A percentile compares a stretch with the other conserved stretches of the same genome.
These are phyloP conservation scores for Pichia paraexigua DNA, from an alignment of 805 yeast genomes.

Conservation along the genomic window DNA sequence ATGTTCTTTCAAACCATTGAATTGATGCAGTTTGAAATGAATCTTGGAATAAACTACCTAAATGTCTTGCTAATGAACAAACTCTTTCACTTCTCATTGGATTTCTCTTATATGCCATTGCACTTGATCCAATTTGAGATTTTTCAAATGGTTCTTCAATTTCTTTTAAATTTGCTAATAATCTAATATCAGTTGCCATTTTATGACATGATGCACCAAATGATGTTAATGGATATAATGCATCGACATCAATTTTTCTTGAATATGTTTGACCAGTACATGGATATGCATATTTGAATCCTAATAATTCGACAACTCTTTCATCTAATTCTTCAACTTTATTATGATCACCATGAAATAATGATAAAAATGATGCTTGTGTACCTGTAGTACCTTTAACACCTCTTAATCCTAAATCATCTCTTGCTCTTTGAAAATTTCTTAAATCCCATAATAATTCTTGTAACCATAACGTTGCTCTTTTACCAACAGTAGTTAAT, in stretches of 20 bases:
- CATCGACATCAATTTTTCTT: conserved; percentile 95
- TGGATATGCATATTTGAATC: conserved; percentile 93
- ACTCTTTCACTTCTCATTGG: conserved; percentile 99
- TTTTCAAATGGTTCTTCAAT: conserved; percentile 97
- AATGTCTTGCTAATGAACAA: conserved; percentile 94
- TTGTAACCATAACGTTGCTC: conserved; percentile 97
- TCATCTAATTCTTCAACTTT: conserved; percentile 90
- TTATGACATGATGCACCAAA: conserved; percentile 96
- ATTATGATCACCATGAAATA: conserved; percentile 95
- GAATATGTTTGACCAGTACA: conserved; percentile 99
- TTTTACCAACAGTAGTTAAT: conserved; percentile 95
- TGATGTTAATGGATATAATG: conserved; percentile 84
- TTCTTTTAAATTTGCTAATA: conserved; percentile 94
- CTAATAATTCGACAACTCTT: conserved; percentile 85
- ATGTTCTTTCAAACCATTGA: conserved; percentile 98
- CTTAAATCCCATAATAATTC: conserved; percentile 97
- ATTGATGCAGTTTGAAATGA: conserved; percentile 96
- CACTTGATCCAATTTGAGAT: conserved; percentile 96
- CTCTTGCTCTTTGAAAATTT: conserved; percentile 91
- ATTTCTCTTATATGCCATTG: conserved; percentile 99
- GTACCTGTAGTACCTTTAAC: conserved; percentile 99
- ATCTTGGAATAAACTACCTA: conserved; percentile 86
- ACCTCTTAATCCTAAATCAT: conserved; percentile 94
- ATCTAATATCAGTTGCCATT: conserved; percentile 94
- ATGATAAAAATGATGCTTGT: conserved; percentile 90